Base-by-base conservation (phyloP, 1,284 basidiomycete species). In the Bondarzewia mesenterica region DNA sequence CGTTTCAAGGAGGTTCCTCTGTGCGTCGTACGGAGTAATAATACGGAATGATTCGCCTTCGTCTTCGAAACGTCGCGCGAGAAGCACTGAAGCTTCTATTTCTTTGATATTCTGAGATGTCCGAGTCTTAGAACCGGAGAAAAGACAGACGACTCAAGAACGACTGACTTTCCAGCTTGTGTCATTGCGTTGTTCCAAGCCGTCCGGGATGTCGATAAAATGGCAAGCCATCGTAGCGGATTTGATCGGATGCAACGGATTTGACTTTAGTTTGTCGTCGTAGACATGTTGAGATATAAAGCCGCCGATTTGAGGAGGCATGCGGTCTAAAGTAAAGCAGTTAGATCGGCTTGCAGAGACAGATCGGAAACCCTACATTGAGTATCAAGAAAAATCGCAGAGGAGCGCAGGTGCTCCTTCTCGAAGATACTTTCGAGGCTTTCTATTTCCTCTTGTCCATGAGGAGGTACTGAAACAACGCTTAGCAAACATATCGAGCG, bases 281-380 rank as follows among this genome's bases (percentile, higher is more conserved):
- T 90, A 89, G 6, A 89, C 70, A 50, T 68, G 66, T 46, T 72
- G 57, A 23, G 85, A 88, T 45, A 90, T 83, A 47, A 85, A 80
- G 7, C 70, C 55, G 21, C 86, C 86, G 70, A 89, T 80, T 54
- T 84, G 75, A 42, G 77, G 74, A 49, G 87, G 86, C 84, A 90
- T 87, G 2, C 87, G 78, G 55, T 89, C 87, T 83, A 49, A 10
- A 3, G 15, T 21, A 29, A 7, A 22, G 12, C 2, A 20, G 23
- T 37, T 39, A 18, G 16, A 23, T 16, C 7, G 2, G 18, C 8
- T 21, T n/a, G 5, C 15, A 27, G 10, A 16, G 35, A 35, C 12
- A 26, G 16, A 32, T 12, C n/a, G 29, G 12, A 15, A 23, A 50
- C 42, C n/a, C 46, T 37, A 53, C 47, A 50, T 61, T 51, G 47